Conservation (phyloP, 768 basidiomycete genomes). For the Serendipita sp. region DNA sequence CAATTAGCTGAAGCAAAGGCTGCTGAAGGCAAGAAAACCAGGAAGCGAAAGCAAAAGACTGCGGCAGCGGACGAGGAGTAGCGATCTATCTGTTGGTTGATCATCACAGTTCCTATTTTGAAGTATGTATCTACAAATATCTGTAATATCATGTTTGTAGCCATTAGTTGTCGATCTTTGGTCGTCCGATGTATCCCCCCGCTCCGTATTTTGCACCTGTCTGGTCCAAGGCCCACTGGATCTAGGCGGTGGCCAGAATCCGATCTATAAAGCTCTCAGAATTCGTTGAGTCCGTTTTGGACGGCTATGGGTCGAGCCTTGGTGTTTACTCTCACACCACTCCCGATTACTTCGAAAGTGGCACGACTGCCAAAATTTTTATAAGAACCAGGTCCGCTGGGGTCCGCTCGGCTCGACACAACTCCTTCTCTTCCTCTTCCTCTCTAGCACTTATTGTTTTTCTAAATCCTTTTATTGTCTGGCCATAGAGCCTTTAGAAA, state of each 20-base stretch:
- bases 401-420: neutral
- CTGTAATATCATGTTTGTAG: too few relatives aligned
- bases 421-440: neutral
- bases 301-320: neutral
- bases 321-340: neutral
- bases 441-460: neutral
- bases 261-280: too few relatives aligned
- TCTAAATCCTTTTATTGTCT: neutral
- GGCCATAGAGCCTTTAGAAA: too few relatives aligned
- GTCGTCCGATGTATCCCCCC: neutral
- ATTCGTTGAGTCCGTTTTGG: too few relatives aligned
- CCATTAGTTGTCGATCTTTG: neutral
- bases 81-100: neutral
- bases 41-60: slow-evolving; percentile 29
- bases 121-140: too few relatives aligned
- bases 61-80: slow-evolving; percentile 8
- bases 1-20: slow-evolving; percentile 22
- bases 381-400: too few relatives aligned
- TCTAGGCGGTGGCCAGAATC: too few relatives aligned
- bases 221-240: too few relatives aligned
- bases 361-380: slow-evolving; percentile 13
- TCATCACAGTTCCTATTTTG: too few relatives aligned
- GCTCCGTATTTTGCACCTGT: too few relatives aligned
- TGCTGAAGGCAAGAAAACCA: slow-evolving; percentile 31
- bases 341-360: slow-evolving; percentile 27